phyloP scores from a whole-genome alignment of 2,329 filamentous ascomycete genomes.

The Neocatenulostroma microsporum region DNA sequence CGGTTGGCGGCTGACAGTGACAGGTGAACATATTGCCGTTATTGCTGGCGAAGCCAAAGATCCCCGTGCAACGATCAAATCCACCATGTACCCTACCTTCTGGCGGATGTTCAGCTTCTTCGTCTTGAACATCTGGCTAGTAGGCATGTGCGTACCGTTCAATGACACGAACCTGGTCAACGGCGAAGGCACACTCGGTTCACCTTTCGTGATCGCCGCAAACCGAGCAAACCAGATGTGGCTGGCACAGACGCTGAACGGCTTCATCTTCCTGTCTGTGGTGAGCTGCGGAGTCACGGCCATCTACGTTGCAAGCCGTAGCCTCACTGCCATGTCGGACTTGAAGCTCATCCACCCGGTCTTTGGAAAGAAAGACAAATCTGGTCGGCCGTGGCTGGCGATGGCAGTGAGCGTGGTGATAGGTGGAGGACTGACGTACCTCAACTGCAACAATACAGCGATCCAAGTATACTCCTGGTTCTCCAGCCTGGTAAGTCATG shows the following conservation, averaged over 20 bases:
- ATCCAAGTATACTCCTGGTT: constrained; percentile 30
- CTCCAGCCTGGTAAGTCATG: constrained; percentile 16
- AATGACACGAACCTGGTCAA: constrained; percentile 25
- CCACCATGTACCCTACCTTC: constrained; percentile 27
- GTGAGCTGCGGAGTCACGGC: constrained; percentile 31
- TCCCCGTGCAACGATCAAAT: constrained; percentile 26
- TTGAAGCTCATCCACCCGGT: constrained; percentile 20
- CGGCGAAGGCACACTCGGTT: constrained; percentile 24
- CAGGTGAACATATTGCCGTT: constrained; percentile 23
- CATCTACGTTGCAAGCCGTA: constrained; percentile 29
- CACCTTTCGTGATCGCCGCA: constrained; percentile 27
- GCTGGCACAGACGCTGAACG: constrained; percentile 28
- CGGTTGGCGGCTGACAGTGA: constrained; percentile 23
- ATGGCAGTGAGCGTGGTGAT: constrained; percentile 23
- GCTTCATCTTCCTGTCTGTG: constrained; percentile 30
- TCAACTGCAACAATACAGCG: constrained; percentile 29
- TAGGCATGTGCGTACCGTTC: constrained; percentile 30
- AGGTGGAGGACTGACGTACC: constrained; percentile 29
- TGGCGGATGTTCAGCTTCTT: constrained; percentile 30
- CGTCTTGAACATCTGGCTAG: constrained; percentile 30
- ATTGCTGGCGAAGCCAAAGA: constrained; percentile 28
- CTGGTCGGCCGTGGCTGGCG: constrained; percentile 27
- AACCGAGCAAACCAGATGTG: constrained; percentile 26
- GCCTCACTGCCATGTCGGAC: constrained; percentile 28
- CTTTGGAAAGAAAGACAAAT: constrained; percentile 20